Percentiles rank a stretch among this genome's conserved stretches.
These are phyloP conservation scores for Vanrija sp. DNA, from an alignment of 1,284 basidiomycete genomes.

Conservation along the genomic window DNA sequence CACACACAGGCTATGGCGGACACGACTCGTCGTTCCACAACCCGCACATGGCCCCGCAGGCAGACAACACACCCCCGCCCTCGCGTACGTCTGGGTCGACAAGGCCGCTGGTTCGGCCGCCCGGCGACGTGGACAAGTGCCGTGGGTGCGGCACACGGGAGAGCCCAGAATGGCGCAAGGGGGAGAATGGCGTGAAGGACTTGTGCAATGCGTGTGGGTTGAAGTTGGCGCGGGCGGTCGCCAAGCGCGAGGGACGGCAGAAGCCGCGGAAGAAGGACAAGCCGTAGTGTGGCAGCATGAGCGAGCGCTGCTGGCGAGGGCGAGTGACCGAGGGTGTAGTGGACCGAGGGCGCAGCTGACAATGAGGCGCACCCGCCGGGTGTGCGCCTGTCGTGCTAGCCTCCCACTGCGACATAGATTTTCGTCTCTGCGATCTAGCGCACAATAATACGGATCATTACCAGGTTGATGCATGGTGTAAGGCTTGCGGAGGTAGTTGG, in stretches of 20 bases:
- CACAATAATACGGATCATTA: too few relatives aligned
- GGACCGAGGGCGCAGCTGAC: not conserved
- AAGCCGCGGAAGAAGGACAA: slow-evolving; percentile 46
- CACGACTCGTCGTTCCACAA: slow-evolving; percentile 4
- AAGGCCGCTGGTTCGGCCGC: slow-evolving; percentile 52
- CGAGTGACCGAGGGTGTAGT: not conserved
- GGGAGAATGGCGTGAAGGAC: slow-evolving; percentile 75
- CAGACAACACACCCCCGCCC: slow-evolving; percentile 3
- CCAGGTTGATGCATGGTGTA: too few relatives aligned
- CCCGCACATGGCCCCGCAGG: not conserved
- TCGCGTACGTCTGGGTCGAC: slow-evolving; percentile 8
- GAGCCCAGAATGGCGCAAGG: slow-evolving; percentile 93
- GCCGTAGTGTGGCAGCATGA: not conserved
- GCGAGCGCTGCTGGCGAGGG: not conserved
- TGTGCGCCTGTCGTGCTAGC: not conserved
- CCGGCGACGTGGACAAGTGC: slow-evolving; percentile 69
- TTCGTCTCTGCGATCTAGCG: too few relatives aligned
- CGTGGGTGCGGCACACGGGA: slow-evolving; percentile 76
- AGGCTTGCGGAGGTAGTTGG: too few relatives aligned
- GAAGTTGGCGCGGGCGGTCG: slow-evolving; percentile 43
- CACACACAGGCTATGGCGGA: not conserved
- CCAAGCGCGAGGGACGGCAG: slow-evolving; percentile 46
- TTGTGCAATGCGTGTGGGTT: slow-evolving; percentile 78
- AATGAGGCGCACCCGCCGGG: too few relatives aligned
- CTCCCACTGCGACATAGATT: too few relatives aligned